Evolutionary conservation across 129 eudicot genomes (phyloP).

Genomic region (Flaveria robusta): DNA sequence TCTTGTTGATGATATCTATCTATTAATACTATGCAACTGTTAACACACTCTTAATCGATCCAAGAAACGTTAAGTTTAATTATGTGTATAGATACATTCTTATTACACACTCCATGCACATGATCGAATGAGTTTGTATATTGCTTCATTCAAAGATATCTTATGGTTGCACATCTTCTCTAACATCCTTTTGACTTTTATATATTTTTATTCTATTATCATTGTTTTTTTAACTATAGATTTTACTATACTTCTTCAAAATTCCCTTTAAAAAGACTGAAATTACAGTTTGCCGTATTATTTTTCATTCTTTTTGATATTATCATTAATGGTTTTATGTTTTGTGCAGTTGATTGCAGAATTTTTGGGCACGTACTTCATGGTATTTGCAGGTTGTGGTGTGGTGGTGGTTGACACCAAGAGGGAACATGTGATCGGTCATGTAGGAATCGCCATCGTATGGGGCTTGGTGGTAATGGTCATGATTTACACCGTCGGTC

Average conservation of each 20-base stretch:
- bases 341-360: conserved; percentile 67
- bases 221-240: not conserved
- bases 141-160: not conserved
- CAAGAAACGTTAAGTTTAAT: not conserved
- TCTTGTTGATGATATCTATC: not conserved
- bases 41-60: not conserved
- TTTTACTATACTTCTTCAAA: not conserved
- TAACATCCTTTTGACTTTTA: not conserved
- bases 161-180: not conserved
- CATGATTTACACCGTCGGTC: conserved; percentile 83
- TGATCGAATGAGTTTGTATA: not conserved
- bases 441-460: conserved; percentile 65
- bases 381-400: conserved; percentile 82
- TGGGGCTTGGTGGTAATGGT: conserved; percentile 97
- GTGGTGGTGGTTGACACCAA: conserved; percentile 64
- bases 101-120: not conserved
- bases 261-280: not conserved
- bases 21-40: not conserved
- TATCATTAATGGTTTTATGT: conserved; percentile 1
- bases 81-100: not conserved
- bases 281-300: not conserved
- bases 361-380: conserved; percentile 68
- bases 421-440: conserved; percentile 47
- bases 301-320: not conserved
- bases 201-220: not conserved